phyloP scores from a whole-genome alignment of 2,329 filamentous ascomycete genomes.

The Cadophora gregata region DNA sequence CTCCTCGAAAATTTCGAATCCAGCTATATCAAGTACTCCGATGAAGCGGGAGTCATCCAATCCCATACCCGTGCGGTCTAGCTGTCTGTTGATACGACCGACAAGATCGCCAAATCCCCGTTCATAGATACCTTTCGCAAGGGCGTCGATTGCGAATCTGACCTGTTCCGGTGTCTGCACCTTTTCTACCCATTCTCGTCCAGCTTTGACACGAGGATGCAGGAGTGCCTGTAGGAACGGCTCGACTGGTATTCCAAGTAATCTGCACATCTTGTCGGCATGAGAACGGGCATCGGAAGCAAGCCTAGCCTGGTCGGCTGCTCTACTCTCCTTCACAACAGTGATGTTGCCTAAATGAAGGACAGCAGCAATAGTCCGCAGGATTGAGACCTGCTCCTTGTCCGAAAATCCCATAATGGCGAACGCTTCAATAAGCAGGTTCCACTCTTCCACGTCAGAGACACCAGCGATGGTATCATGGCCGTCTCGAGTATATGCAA shows the following conservation, averaged over 20 bases:
- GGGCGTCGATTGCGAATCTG: slow-evolving; percentile 83
- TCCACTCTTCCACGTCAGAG: slow-evolving; percentile 91
- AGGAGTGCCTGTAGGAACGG: slow-evolving; percentile 87
- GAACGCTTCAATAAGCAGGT: slow-evolving; percentile 88
- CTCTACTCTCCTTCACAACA: slow-evolving; percentile 87
- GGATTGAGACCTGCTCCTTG: slow-evolving; percentile 80
- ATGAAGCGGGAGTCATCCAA: slow-evolving; percentile 94
- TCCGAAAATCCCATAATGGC: slow-evolving; percentile 91
- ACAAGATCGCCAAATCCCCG: slow-evolving; percentile 94
- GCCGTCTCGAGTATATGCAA: slow-evolving; percentile 88
- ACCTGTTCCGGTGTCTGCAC: slow-evolving; percentile 98
- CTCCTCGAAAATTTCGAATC: slow-evolving; percentile 97
- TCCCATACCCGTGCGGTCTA: slow-evolving; percentile 83
- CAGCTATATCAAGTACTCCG: slow-evolving; percentile 96
- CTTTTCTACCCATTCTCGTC: slow-evolving; percentile 97
- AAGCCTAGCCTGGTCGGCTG: slow-evolving; percentile 88
- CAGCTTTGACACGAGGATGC: slow-evolving; percentile 93
- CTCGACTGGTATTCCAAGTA: slow-evolving; percentile 84
- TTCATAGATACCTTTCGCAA: slow-evolving; percentile 97
- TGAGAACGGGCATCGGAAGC: slow-evolving; percentile 76
- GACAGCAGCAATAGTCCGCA: slow-evolving; percentile 88
- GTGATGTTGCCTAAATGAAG: slow-evolving; percentile 92
- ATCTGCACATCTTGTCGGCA: slow-evolving; percentile 78
- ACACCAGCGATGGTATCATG: slow-evolving; percentile 92
- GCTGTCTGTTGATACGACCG: slow-evolving; percentile 85